Percentiles rank a stretch among this genome's conserved stretches.
phyloP scores from a whole-genome alignment of 371 early-diverging fungal species.

The Rhizopus arrhizus region DNA sequence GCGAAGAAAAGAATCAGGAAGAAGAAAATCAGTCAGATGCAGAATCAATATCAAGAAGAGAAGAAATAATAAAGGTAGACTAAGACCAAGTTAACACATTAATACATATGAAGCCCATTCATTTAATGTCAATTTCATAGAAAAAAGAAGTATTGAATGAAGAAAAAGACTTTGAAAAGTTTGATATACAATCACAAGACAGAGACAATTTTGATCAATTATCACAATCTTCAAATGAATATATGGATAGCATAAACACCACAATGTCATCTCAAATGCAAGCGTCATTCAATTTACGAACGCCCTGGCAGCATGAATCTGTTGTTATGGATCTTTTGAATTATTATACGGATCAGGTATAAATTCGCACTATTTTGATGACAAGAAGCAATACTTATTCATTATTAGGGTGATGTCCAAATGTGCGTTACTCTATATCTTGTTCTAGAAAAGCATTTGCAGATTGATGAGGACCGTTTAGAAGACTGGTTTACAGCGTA shows the following conservation, averaged over 20 bases:
- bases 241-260: constrained; percentile 20
- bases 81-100: background rate
- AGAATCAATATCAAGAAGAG: background rate
- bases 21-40: constrained; percentile 29
- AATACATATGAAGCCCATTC: no score
- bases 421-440: constrained; percentile 79
- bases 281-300: constrained; percentile 31
- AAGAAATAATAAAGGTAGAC: background rate
- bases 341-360: constrained; percentile 75
- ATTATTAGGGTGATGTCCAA: constrained; percentile 73
- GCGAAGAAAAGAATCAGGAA: constrained; percentile 28
- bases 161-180: constrained; percentile 1
- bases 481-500: constrained; percentile 77
- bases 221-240: constrained; percentile 21
- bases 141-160: background rate
- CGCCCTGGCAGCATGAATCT: constrained; percentile 60
- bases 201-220: constrained; percentile 24
- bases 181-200: background rate
- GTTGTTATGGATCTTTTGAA: constrained; percentile 62
- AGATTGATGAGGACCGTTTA: constrained; percentile 49
- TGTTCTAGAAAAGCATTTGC: constrained; percentile 57
- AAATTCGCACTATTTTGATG: background rate
- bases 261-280: constrained; percentile 12
- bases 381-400: background rate
- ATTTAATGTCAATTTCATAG: background rate